Percentiles rank a stretch among this genome's conserved stretches.
These are phyloP conservation scores for Psilocybe subaeruginosa DNA, from an alignment of 768 basidiomycete genomes.

Conservation along the genomic window DNA sequence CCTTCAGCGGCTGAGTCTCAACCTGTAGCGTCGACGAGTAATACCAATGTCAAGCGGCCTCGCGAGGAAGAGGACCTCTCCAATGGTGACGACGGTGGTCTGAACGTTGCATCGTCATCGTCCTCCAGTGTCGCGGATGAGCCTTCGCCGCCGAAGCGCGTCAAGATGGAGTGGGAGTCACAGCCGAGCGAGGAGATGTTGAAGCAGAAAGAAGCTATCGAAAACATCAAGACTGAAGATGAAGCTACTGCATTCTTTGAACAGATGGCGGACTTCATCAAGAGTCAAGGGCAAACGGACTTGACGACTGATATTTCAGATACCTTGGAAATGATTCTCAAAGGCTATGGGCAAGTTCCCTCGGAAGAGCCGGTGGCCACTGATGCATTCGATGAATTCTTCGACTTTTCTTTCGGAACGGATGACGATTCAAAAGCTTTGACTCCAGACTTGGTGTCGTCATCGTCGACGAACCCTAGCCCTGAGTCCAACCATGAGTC, in stretches of 20 bases:
- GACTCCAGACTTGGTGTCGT: slow-evolving; percentile 73
- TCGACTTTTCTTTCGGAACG: slow-evolving; percentile 69
- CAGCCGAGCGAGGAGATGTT: slow-evolving; percentile 52
- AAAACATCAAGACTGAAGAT: slow-evolving; percentile 66
- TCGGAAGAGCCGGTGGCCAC: slow-evolving; percentile 43
- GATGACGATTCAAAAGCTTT: slow-evolving; percentile 67
- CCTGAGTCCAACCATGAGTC: slow-evolving; percentile 74
- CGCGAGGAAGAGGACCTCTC: slow-evolving; percentile 54
- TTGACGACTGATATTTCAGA: slow-evolving; percentile 56
- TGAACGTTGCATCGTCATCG: slow-evolving; percentile 29
- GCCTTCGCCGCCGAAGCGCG: slow-evolving; percentile 72
- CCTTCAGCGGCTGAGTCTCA: slow-evolving; percentile 21
- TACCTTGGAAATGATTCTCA: slow-evolving; percentile 65
- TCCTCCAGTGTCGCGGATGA: slow-evolving; percentile 39
- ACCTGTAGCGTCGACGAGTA: slow-evolving; percentile 26
- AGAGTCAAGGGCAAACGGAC: slow-evolving; percentile 48
- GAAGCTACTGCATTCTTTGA: slow-evolving; percentile 66
- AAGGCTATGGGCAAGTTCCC: slow-evolving; percentile 44
- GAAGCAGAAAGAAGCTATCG: slow-evolving; percentile 43
- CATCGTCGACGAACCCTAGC: slow-evolving; percentile 76
- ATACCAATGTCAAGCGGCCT: slow-evolving; percentile 44
- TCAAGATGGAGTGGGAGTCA: slow-evolving; percentile 74
- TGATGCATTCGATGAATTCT: slow-evolving; percentile 58
- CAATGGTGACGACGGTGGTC: slow-evolving; percentile 27
- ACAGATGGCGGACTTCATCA: slow-evolving; percentile 65